These are phyloP conservation scores for Trametes cinnabarina DNA, from an alignment of 768 basidiomycete genomes.

Conservation along the genomic window DNA sequence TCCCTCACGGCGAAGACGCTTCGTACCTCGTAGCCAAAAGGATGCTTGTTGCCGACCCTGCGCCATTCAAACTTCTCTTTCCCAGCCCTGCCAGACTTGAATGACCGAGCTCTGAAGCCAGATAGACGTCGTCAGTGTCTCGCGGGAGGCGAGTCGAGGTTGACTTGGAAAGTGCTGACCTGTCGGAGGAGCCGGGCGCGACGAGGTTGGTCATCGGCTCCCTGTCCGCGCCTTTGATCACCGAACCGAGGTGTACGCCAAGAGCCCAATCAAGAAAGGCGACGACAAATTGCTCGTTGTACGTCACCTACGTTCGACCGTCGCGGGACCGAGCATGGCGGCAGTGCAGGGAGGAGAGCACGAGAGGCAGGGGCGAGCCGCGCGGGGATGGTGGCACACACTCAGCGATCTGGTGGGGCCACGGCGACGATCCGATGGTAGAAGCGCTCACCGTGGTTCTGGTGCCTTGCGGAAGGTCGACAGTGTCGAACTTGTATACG, in stretches of 20 bases:
- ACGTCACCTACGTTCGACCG: slow-evolving; percentile 7
- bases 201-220: slow-evolving; percentile 65
- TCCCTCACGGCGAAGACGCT: background rate
- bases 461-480: slow-evolving; percentile 35
- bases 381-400: slow-evolving; percentile 2
- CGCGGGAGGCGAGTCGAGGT: background rate
- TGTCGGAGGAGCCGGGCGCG: slow-evolving; percentile 46
- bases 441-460: slow-evolving; percentile 46
- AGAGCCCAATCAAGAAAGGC: slow-evolving; percentile 50
- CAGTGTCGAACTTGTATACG: slow-evolving; percentile 68
- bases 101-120: slow-evolving; percentile 53
- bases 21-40: slow-evolving; percentile 62
- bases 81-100: slow-evolving; percentile 46
- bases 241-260: slow-evolving; percentile 37
- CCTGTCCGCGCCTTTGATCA: slow-evolving; percentile 51
- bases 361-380: slow-evolving; percentile 13
- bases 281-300: slow-evolving; percentile 43
- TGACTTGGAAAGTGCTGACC: slow-evolving; percentile 36
- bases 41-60: slow-evolving; percentile 41
- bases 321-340: slow-evolving; percentile 27
- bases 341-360: slow-evolving; percentile 22
- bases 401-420: slow-evolving; percentile 14
- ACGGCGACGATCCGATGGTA: slow-evolving; percentile 3
- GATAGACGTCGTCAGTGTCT: slow-evolving; percentile 12
- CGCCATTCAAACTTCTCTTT: slow-evolving; percentile 68